Conservation (phyloP, 176 grass and related monocot genomes). For the Hordeum vulgare region DNA sequence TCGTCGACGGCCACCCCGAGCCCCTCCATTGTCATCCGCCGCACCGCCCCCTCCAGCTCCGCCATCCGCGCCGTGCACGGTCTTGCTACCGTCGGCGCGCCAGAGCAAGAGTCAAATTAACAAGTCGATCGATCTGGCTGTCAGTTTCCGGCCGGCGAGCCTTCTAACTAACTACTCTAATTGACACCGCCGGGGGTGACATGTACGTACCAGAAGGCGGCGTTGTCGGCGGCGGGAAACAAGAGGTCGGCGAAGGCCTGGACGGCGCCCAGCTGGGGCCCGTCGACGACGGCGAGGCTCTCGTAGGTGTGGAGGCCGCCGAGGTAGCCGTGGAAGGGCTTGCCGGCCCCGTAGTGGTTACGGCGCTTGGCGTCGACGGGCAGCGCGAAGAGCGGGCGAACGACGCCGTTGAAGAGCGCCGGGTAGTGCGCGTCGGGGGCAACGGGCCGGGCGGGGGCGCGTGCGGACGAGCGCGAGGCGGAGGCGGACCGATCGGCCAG, state of each 20-base stretch:
- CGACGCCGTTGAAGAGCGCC: constrained; percentile 34
- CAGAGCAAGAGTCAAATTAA: background rate
- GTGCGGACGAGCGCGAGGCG: too few species aligned
- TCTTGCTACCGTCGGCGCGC: background rate
- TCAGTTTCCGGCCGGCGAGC: too few species aligned
- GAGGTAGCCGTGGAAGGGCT: constrained; percentile 53
- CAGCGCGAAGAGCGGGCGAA: constrained; percentile 53
- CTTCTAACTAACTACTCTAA: too few species aligned
- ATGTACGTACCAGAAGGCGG: constrained; percentile 44
- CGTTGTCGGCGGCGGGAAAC: constrained; percentile 38
- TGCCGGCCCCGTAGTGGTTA: constrained; percentile 50
- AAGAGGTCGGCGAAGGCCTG: constrained; percentile 37
- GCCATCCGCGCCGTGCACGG: background rate
- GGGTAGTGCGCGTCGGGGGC: constrained; percentile 53
- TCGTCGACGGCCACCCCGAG: constrained; percentile 45
- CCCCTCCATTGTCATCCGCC: constrained; percentile 58
- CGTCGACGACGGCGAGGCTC: constrained; percentile 45
- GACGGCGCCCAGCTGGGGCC: background rate
- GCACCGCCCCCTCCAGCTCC: constrained; percentile 40
- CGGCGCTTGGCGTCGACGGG: constrained; percentile 38
- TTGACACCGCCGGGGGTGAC: too few species aligned
- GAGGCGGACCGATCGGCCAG: too few species aligned
- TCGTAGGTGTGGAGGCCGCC: constrained; percentile 39
- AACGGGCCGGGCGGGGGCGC: too few species aligned
- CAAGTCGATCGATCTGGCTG: too few species aligned